Base-by-base conservation (phyloP, 2,329 filamentous ascomycete genomes). In the Clarireedia homoeocarpa region DNA sequence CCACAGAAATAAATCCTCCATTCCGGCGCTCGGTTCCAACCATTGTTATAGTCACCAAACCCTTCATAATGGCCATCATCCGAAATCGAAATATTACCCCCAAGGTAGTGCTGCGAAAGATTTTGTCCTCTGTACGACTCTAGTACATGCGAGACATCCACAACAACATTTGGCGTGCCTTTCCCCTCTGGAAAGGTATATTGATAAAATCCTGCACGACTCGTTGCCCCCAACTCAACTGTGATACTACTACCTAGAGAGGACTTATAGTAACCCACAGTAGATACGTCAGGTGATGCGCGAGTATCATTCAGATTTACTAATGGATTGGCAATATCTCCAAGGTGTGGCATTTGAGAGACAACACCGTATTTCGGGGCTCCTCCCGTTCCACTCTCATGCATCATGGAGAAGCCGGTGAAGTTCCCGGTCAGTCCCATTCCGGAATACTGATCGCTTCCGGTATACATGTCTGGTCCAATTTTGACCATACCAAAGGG, bases 301-400 rank as follows among this genome's bases (percentile, higher is more conserved):
- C 84, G 77, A 1, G 74, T 75, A 24, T 82, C 74, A 23, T 77
- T 79, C 34, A 80, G 71, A 59, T 82, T 75, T 6, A 69, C 72
- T 34, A 86, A 69, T 3, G 82, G 81, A 55, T 85, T 78, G 7
- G 60, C 60, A 44, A 83, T 67, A 14, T 66, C 64, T 0, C 79
- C 80, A 0, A 77, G 63, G 6, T 79, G 69, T 0, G 80, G 81
- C 70, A 83, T 74, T 68, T 83, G 80, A 0, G 78, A 73, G 27
- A 84, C 77, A 2, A 85, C 80, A 4, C 84, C 84, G 56, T 87
- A 87, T 1, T 87, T 88, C 2, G 84, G 83, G 1, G 82, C 82
- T 1, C 85, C 84, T 4, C 84, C 85, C 0, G 84, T 88, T 5
- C 83, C 83, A 59, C 77, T 81, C 65, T 84, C 82, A 61, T 86